A percentile compares a stretch with the other conserved stretches of the same genome.
These are phyloP conservation scores for Ophiostoma pallidulum DNA, from an alignment of 2,329 filamentous ascomycete genomes.

Conservation along the genomic window DNA sequence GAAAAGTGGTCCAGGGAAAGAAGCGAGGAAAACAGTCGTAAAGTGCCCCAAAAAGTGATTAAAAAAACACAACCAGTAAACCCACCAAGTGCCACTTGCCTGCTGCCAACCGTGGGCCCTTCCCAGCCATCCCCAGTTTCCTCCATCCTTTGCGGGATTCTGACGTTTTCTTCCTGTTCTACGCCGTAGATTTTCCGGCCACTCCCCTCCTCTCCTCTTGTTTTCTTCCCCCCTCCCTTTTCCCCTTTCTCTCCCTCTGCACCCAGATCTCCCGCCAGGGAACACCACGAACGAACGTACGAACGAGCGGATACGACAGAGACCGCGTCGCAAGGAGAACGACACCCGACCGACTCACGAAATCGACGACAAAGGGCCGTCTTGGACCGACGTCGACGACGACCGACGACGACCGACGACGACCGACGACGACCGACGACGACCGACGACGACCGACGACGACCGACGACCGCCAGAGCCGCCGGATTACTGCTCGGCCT, in stretches of 20 bases:
- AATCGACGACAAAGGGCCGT: neutral
- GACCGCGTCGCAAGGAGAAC: constrained; percentile 3
- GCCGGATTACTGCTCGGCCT: neutral
- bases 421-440: neutral
- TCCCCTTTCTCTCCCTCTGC: neutral
- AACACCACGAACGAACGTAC: constrained; percentile 6
- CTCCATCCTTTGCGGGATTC: constrained; percentile 1
- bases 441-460: neutral
- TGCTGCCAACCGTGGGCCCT: constrained; percentile 9
- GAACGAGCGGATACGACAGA: constrained; percentile 1
- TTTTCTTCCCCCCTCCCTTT: constrained; percentile 3
- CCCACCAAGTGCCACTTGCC: neutral
- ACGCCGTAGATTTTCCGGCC: too few relatives aligned
- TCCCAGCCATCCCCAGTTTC: constrained; percentile 11
- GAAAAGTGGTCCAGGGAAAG: neutral
- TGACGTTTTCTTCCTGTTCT: neutral
- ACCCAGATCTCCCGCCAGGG: neutral
- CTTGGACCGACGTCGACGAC: neutral
- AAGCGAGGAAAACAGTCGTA: neutral
- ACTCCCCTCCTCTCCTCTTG: neutral
- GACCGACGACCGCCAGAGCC: neutral
- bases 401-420: neutral
- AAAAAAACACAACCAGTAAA: neutral
- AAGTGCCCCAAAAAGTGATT: neutral
- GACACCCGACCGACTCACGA: neutral